Base-by-base conservation (phyloP, 2,329 filamentous ascomycete genomes). In the Xylaria sp. region DNA sequence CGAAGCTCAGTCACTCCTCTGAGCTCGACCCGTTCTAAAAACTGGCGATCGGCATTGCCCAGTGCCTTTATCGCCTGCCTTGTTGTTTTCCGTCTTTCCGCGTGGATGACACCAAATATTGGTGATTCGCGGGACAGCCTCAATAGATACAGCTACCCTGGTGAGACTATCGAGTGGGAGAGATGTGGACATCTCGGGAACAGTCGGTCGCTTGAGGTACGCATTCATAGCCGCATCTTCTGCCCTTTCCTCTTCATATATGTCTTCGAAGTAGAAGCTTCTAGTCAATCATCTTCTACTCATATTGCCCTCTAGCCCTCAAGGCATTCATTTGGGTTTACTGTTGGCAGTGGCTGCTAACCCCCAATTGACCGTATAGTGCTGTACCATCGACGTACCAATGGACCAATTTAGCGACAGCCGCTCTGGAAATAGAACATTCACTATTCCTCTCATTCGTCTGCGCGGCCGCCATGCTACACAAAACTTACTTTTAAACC, bases 401-500 rank as follows among this genome's bases (percentile, higher is more conserved):
- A 77, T 82, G 71, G 78, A 83, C 60, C 80, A 83, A 29, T 81
- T 81, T 65, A 71, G 73, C 64, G 63, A 67, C 0, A 52, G 66
- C 21, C 73, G 72, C 17, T 70, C 71, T 0, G 68, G 67, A 29
- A 65, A 74, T 67, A 77, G 77, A 67, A 78, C 73, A 6, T 82
- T 83, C 62, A 75, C 68, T 41, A 73, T 83, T 46, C 78, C 81
- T 4, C 68, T 83, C 3, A 73, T 81, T 15, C 78, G 81, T n/a
- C 59, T 81, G 58, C 76, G 80, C 21, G 78, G 76, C 19, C 72
- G 71, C 31, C 75, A 79, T n/a, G 76, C 78, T 10, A 79, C 76
- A 11, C 71, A 75, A 46, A 80, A 79, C 49, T 67, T 83, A 17
- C 66, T 83, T 0, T 68, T 82, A 13, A 83, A 83, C 62, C 79